Conservation (phyloP, 768 basidiomycete genomes). For the Agaricus blazei region DNA sequence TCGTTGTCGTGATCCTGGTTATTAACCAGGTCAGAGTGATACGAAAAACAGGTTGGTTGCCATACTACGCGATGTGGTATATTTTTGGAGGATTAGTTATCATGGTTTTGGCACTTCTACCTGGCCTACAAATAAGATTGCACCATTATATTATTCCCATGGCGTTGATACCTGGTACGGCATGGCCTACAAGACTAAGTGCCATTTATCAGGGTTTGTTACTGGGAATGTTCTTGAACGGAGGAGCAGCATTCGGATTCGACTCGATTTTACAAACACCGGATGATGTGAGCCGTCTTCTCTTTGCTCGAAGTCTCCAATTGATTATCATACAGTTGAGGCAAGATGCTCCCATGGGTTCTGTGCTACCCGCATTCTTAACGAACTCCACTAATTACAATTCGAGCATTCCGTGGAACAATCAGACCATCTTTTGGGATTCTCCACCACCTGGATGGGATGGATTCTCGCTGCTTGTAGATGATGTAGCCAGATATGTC, state of each 20-base stretch:
- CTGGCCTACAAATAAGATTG: conserved; percentile 62
- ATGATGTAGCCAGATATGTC: conserved; percentile 79
- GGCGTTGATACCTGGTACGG: conserved; percentile 69
- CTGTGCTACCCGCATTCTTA: conserved; percentile 62
- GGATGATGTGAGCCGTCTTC: conserved; percentile 47
- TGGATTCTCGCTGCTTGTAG: conserved; percentile 75
- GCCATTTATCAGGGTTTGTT: conserved; percentile 80
- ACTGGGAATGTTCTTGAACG: conserved; percentile 79
- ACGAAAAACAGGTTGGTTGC: conserved; percentile 80
- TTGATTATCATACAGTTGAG: conserved; percentile 42
- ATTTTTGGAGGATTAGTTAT: conserved; percentile 58
- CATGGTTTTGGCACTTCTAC: conserved; percentile 63
- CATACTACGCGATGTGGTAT: conserved; percentile 74
- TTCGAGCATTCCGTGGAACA: conserved; percentile 42
- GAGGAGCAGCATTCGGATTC: conserved; percentile 74
- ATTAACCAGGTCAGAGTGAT: conserved; percentile 80
- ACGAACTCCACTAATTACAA: conserved; percentile 73
- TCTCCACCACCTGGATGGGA: conserved; percentile 55
- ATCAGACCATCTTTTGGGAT: conserved; percentile 58
- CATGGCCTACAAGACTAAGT: conserved; percentile 75
- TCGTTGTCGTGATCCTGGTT: conserved; percentile 54
- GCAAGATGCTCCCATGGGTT: conserved; percentile 66
- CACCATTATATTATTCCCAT: conserved; percentile 85
- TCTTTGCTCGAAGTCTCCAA: not conserved
- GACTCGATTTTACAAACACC: conserved; percentile 76